phyloP scores from a whole-genome alignment of 208 protist species.

The Acanthamoeba castellanii region DNA sequence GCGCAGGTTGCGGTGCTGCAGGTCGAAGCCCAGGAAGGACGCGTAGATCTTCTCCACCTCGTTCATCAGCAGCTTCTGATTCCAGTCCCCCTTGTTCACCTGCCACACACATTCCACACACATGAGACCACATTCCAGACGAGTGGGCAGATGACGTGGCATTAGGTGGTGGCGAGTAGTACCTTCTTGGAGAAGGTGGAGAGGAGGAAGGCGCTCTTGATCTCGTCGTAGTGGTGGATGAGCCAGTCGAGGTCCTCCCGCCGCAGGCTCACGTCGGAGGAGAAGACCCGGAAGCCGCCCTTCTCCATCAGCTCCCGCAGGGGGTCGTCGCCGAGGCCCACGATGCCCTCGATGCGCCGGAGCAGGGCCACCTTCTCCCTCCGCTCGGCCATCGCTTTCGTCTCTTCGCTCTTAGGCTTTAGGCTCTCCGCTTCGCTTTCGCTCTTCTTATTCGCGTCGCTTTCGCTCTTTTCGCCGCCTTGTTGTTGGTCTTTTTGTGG shows the following conservation, averaged over 20 bases:
- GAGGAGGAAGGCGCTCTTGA: constrained; percentile 49
- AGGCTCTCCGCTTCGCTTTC: not conserved
- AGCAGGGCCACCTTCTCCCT: not conserved
- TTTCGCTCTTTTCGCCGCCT: not conserved
- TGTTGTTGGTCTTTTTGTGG: not conserved
- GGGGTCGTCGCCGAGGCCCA: constrained; percentile 36
- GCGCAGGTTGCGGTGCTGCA: constrained; percentile 47
- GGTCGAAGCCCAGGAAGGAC: constrained; percentile 15
- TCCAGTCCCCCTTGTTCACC: constrained; percentile 56
- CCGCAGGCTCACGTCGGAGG: constrained; percentile 27
- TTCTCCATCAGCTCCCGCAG: constrained; percentile 19
- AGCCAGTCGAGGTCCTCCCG: constrained; percentile 50
- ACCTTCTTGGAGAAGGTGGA: constrained; percentile 44
- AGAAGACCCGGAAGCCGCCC: constrained; percentile 53
- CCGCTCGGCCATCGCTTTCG: not conserved
- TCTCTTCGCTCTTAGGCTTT: not conserved
- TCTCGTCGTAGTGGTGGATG: constrained; percentile 43
- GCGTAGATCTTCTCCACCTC: constrained; percentile 32
- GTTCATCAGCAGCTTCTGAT: constrained; percentile 63
- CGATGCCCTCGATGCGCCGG: constrained; percentile 4
- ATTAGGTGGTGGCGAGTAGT: no score
- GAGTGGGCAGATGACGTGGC: no score
- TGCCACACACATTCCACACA: not conserved
- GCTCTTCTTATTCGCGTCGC: not conserved
- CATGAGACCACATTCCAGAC: no score